Evolutionary conservation across 805 yeast species (phyloP), one percentile per base, ranked within the genome.

Genomic region (Saturnispora galanensis): DNA sequence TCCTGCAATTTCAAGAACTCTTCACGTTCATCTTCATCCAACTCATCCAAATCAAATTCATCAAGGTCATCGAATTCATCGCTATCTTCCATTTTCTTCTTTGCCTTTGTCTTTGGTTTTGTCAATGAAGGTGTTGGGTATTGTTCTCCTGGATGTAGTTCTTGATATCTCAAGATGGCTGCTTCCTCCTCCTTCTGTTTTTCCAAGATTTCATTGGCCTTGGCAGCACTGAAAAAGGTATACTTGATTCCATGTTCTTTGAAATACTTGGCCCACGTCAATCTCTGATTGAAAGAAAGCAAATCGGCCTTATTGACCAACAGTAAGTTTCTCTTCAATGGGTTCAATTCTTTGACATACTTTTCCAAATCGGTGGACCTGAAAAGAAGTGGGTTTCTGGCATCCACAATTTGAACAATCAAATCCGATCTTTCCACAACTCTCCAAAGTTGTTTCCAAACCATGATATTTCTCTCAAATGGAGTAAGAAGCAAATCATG

Each of bases 381-480:
- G 68, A 87, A 93, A 48, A 87, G 70, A 47, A 89, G 66, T 5
- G 98, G 98, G 59, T 86, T 88, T 65, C 98, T 76, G 10, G 97
- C 97, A 67, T 93, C 98, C 28, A 93, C 97, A 68, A 93, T 93
- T 62, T 93, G 98, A 5, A 93, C 97, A 34, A 93, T 78, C 55
- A 93, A 71, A 63, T 90, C 96, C 18, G 93, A 85, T 59, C 97
- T 77, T 64, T 93, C 98, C 18, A 88, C 84, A 37, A 93, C 98
- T 66, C 98, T 77, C 98, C 98, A 93, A 52, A 93, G 69, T 66
- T 93, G 98, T 60, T 93, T 80, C 98, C 98, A 93, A 47, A 93
- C 97, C 70, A 90, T 96, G 51, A 93, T 70, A 62, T 93, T 93
- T 68, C 98, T 79, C 68, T 93, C 98, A 59, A 90, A 93, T 4